Evolutionary conservation across 139 green algal species (phyloP), one percentile per base, ranked within the genome.

Genomic region (Micractinium conductrix): DNA sequence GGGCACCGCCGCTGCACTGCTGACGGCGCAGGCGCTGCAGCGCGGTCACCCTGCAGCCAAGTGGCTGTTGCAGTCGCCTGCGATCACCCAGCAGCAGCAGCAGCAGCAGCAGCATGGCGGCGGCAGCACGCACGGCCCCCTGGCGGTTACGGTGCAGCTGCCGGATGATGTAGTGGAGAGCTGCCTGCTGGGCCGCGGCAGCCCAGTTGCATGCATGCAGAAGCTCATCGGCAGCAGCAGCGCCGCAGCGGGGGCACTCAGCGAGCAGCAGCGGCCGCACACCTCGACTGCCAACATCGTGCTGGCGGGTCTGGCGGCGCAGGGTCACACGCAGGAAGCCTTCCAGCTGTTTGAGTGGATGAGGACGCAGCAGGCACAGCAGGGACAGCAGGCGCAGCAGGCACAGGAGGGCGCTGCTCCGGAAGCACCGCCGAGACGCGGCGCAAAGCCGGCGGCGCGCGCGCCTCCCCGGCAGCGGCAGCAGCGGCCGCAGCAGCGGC

Each of bases 51-150:
- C n/a, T 0, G 37, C 42, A 14, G 78, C 78, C 62, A 83, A 83
- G 62, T 83, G 78, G 78, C 78, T 83, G 62, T 62, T 83, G n/a
- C 78, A 83, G 78, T 28, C 58, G 19, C 37, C 45, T n/a, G 12
- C 48, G 16, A 10, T 16, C 16, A 24, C 48, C 10, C 48, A 58
- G 48, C 48, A 10, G 53, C 53, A 62, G 26, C 8, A 22, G n/a
- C 6, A 35, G 65, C 65, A 28, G 60, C 60, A 16, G 65, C 65
- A 35, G 65, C n/a, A n/a, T n/a, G 40, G 69, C 40, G 69, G 75
- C 16, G 45, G 50, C 74, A 38, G 50, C 35, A 37, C n/a, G 14
- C 4, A 35, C 26, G 50, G 74, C 74, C 38, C 26, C 24, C 4
- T 35, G 6, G 76, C 38, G 33, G 58, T 9, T 19, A 45, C 75